A percentile compares a stretch with the other conserved stretches of the same genome.
Conservation (phyloP, 805 yeast species). For the Metschnikowia baotianmanensis region DNA sequence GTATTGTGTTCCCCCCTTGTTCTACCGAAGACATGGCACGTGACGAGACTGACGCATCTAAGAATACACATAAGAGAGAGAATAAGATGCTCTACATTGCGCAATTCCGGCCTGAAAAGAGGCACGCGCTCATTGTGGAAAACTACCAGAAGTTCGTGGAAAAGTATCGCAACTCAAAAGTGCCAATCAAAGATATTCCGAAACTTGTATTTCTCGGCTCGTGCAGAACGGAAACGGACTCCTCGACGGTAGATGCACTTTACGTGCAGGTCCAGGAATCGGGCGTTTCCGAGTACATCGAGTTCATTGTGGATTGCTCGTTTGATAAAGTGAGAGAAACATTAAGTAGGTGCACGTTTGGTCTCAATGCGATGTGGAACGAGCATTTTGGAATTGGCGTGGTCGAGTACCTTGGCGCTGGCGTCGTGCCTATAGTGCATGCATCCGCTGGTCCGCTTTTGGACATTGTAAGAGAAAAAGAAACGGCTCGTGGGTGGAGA, state of each 20-base stretch:
- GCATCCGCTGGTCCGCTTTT: slow-evolving; percentile 93
- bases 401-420: slow-evolving; percentile 86
- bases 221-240: slow-evolving; percentile 69
- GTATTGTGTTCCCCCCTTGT: slow-evolving; percentile 84
- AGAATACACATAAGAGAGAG: slow-evolving; percentile 24
- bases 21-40: slow-evolving; percentile 53
- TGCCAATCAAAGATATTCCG: slow-evolving; percentile 35
- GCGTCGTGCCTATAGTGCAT: slow-evolving; percentile 85
- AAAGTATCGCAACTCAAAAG: slow-evolving; percentile 17
- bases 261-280: slow-evolving; percentile 36
- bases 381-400: slow-evolving; percentile 98
- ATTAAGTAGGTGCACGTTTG: slow-evolving; percentile 60
- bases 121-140: slow-evolving; percentile 68
- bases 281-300: slow-evolving; percentile 34
- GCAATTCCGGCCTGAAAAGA: slow-evolving; percentile 93
- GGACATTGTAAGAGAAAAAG: slow-evolving; percentile 64
- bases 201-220: slow-evolving; percentile 79
- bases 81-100: slow-evolving; percentile 63
- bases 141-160: slow-evolving; percentile 60
- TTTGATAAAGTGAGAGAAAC: slow-evolving; percentile 58
- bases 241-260: slow-evolving; percentile 52
- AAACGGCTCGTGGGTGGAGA: slow-evolving; percentile 22
- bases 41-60: not conserved
- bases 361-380: slow-evolving; percentile 98
- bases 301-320: slow-evolving; percentile 71